phyloP scores from a whole-genome alignment of 2,329 filamentous ascomycete genomes.

The Clarireedia hainanense region DNA sequence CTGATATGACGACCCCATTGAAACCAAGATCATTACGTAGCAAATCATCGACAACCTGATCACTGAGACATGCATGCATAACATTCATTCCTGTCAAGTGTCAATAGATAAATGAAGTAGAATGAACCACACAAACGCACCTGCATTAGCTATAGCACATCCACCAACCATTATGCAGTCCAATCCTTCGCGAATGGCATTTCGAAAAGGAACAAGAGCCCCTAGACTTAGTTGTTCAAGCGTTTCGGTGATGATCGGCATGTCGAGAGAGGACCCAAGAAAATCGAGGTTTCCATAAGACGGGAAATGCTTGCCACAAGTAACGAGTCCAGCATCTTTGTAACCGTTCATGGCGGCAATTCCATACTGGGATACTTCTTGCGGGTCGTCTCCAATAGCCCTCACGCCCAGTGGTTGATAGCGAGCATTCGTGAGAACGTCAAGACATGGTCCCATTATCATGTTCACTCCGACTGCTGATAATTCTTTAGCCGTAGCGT shows the following conservation, averaged over 20 bases:
- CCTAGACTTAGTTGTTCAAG: constrained; percentile 88
- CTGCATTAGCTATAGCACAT: constrained; percentile 74
- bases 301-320: constrained; percentile 92
- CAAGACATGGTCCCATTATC: constrained; percentile 87
- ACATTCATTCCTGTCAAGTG: constrained; percentile 70
- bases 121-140: constrained; percentile 9
- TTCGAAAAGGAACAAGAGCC: constrained; percentile 83
- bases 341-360: constrained; percentile 89
- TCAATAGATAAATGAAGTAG: not conserved
- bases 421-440: constrained; percentile 87
- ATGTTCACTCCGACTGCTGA: constrained; percentile 91
- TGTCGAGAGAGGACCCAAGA: constrained; percentile 80
- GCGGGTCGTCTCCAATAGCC: constrained; percentile 85
- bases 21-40: constrained; percentile 85
- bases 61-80: constrained; percentile 93
- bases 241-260: constrained; percentile 92
- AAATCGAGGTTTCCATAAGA: constrained; percentile 95
- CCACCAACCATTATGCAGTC: constrained; percentile 96
- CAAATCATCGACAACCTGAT: constrained; percentile 87
- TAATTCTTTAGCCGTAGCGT: constrained; percentile 87
- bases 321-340: constrained; percentile 80
- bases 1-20: constrained; percentile 85
- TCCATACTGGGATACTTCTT: constrained; percentile 88
- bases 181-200: constrained; percentile 77
- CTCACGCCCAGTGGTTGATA: constrained; percentile 87